phyloP scores from a whole-genome alignment of 192 early-diverging fungal genomes.

The Coemansia sp. region DNA sequence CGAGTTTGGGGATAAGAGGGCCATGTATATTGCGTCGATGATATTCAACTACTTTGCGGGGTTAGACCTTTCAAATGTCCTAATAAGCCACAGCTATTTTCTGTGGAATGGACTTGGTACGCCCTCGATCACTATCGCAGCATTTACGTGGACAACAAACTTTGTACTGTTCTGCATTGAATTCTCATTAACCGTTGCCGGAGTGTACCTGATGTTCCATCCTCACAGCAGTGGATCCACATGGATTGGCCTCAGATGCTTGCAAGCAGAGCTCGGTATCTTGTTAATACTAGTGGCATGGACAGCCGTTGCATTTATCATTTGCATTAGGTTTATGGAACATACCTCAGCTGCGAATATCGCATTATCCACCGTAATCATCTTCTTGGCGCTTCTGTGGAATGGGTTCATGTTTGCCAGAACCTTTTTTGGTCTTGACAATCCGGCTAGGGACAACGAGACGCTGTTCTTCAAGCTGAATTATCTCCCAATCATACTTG shows the following conservation, averaged over 20 bases:
- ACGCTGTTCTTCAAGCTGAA: conserved; percentile 18
- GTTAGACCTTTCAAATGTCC: too few species aligned
- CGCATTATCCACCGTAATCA: not conserved
- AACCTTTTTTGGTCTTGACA: conserved; percentile 20
- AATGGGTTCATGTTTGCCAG: conserved; percentile 31
- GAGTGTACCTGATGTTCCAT: conserved; percentile 6
- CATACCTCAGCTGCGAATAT: not conserved
- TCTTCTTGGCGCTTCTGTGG: conserved; percentile 24
- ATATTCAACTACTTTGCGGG: conserved; percentile 28
- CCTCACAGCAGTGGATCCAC: not conserved
- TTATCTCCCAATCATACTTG: not conserved
- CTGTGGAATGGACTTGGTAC: not conserved
- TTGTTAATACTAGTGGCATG: not conserved
- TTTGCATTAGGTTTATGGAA: not conserved
- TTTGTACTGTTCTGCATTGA: conserved; percentile 2
- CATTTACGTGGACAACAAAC: too few species aligned
- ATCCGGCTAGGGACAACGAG: conserved; percentile 15
- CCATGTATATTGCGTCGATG: conserved; percentile 35
- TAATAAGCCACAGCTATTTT: not conserved
- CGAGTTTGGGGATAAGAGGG: conserved; percentile 10
- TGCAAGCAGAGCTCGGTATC: conserved; percentile 14
- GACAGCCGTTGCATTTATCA: not conserved
- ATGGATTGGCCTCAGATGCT: not conserved
- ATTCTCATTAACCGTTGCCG: conserved; percentile 1
- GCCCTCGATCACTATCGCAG: not conserved